Evolutionary conservation across 1,139 yeast species (phyloP).

Genomic region (Taphrina confusa): DNA sequence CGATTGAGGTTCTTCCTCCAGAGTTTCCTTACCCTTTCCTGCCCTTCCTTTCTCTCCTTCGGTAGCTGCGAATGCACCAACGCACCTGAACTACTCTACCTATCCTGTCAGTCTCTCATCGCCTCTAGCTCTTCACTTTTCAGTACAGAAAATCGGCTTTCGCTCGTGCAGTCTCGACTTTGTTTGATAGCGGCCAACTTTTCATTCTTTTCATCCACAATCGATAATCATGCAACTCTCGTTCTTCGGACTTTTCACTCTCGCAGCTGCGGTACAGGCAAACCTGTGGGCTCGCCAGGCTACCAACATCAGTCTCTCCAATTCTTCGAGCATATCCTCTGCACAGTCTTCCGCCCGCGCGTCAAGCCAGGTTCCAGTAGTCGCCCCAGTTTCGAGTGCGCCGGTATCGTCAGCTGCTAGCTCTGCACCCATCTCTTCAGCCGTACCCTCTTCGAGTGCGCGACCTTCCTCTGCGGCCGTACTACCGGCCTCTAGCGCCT

Average conservation of each 20-base stretch:
- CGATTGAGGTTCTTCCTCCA: not conserved
- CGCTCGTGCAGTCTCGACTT: too few species aligned
- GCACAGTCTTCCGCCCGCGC: not conserved
- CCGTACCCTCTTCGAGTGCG: not conserved
- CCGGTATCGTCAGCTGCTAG: not conserved
- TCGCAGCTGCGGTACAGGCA: conserved; percentile 1
- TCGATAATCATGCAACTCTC: conserved; percentile 3
- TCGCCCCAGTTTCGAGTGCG: not conserved
- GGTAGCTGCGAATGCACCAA: too few species aligned
- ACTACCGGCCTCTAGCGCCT: not conserved
- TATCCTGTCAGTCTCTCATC: not conserved
- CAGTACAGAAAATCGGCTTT: not conserved
- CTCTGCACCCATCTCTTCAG: not conserved
- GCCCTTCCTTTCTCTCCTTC: not conserved
- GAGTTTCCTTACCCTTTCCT: not conserved
- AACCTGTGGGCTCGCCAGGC: conserved; percentile 14
- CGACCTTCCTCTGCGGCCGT: conserved; percentile 6
- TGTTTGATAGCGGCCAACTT: too few species aligned
- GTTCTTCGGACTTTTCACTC: not conserved
- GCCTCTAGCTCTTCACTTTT: not conserved
- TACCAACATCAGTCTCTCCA: conserved; percentile 5
- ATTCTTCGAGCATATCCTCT: not conserved
- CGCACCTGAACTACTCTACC: too few species aligned
- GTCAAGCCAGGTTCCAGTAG: not conserved
- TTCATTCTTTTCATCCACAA: not conserved